These are phyloP conservation scores for Dryas integrifolia DNA, from an alignment of 331 rosid genomes.

Conservation along the genomic window DNA sequence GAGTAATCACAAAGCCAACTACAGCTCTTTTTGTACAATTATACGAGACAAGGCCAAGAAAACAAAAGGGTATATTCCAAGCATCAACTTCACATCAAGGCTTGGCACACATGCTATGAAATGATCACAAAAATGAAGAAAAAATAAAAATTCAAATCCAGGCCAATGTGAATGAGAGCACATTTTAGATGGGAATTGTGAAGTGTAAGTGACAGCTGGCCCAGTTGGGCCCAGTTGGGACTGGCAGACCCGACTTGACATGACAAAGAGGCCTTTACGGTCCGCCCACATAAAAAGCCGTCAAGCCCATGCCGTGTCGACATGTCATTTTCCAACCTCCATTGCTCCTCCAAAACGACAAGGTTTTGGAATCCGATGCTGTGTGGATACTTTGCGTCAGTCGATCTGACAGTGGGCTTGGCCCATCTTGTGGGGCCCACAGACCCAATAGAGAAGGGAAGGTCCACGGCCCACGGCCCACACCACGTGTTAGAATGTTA, in stretches of 20 bases:
- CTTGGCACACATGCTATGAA: neutral
- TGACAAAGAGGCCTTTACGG: neutral
- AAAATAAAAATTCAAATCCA: neutral
- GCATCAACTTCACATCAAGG: neutral
- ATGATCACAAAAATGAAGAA: neutral
- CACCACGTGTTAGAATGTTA: conserved; percentile 27
- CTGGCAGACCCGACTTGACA: no score
- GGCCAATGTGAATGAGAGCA: no score
- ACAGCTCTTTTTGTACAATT: neutral
- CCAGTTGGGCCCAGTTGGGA: no score
- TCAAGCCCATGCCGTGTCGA: conserved; percentile 27
- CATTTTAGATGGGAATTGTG: neutral
- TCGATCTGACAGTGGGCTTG: neutral
- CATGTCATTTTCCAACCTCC: conserved; percentile 25
- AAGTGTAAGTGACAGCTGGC: no score
- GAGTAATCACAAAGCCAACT: neutral
- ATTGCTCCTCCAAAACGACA: conserved; percentile 18
- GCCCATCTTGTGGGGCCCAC: conserved; percentile 18
- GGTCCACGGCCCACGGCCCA: conserved; percentile 21
- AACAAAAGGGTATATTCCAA: conserved; percentile 21
- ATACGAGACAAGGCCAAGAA: conserved; percentile 9
- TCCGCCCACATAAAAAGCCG: conserved; percentile 31
- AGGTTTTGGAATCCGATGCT: conserved; percentile 48
- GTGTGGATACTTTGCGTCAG: conserved; percentile 17
- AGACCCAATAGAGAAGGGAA: no score